These are phyloP conservation scores for Talaromyces pinophilus DNA, from an alignment of 2,329 filamentous ascomycete species.

Conservation along the genomic window DNA sequence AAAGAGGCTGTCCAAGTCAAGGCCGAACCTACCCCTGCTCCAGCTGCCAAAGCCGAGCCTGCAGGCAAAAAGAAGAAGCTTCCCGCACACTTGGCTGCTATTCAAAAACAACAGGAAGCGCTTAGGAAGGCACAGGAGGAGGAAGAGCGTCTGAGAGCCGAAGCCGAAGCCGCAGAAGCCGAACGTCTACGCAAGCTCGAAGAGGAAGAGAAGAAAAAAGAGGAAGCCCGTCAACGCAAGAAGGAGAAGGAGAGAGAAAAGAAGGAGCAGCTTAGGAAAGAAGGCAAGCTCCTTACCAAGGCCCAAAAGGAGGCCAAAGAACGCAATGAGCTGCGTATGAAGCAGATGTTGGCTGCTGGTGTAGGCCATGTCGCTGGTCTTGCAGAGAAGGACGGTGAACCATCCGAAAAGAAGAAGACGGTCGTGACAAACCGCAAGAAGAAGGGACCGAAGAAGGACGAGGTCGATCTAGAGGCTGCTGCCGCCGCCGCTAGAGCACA, in stretches of 20 bases:
- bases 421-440: conserved; percentile 75
- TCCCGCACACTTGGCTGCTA: conserved; percentile 56
- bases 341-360: conserved; percentile 53
- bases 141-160: conserved; percentile 42
- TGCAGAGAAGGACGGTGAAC: conserved; percentile 37
- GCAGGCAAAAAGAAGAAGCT: conserved; percentile 87
- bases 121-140: conserved; percentile 50
- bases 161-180: conserved; percentile 42
- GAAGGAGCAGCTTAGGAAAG: conserved; percentile 52
- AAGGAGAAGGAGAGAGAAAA: conserved; percentile 55
- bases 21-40: conserved; percentile 78
- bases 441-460: conserved; percentile 66
- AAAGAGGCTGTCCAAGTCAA: conserved; percentile 58
- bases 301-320: conserved; percentile 51
- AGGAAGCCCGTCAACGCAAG: conserved; percentile 49
- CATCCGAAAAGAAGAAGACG: conserved; percentile 70
- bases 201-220: conserved; percentile 51
- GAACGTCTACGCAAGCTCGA: conserved; percentile 40
- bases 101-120: conserved; percentile 53
- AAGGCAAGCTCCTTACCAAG: conserved; percentile 53
- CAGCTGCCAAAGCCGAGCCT: conserved; percentile 59
- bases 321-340: conserved; percentile 51
- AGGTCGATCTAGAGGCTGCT: conserved; percentile 53
- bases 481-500: conserved; percentile 50
- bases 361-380: conserved; percentile 47